Evolutionary conservation across 441 rosid genomes (phyloP), one percentile per base, ranked within the genome.

Genomic region (Biscutella laevigata): DNA sequence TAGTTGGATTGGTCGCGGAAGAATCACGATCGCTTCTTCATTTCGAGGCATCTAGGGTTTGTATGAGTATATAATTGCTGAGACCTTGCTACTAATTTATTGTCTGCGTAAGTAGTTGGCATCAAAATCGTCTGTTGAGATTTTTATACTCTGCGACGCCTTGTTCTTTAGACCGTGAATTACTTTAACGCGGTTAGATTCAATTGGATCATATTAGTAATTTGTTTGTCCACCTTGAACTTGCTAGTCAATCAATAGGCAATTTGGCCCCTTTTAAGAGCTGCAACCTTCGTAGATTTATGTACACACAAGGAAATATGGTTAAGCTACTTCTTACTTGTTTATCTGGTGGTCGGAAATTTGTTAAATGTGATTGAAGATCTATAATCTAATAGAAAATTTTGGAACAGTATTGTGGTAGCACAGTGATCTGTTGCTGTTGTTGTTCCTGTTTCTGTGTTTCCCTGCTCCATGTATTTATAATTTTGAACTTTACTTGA

Each of bases 21-120:
- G 4, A 38, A 55, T 39, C 50, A 50, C 17, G 58, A 51, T 42
- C 33, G 40, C 19, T 55, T 55, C 17, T 7, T 20, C 45, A 25
- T 40, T 63, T 63, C 28, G 44, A 29, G 13, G 21, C 4, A 12
- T 32, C 37, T 55, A 63, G 68, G 68, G 68, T 45, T 63, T 39
- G 1, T 11, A 6, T 41, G 22, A 51, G 21, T n/a, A 5, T 28
- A 12, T 11, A 2, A 11, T 30, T 46, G 19, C 51, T 32, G 44
- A 53, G 6, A 54, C 45, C 35, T 54, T 45, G 34, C 48, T 53
- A 29, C 8, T 37, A 11, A 45, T 62, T 37, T 28, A 55, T 46
- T 55, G 43, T 19, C 48, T 45, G 6, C 30, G 26, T 12, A 20
- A 5, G 25, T 41, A 34, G 37, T 33, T 51, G 22, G 64, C 14